Conservation (phyloP, 768 basidiomycete species). For the Tulasnella sp. region DNA sequence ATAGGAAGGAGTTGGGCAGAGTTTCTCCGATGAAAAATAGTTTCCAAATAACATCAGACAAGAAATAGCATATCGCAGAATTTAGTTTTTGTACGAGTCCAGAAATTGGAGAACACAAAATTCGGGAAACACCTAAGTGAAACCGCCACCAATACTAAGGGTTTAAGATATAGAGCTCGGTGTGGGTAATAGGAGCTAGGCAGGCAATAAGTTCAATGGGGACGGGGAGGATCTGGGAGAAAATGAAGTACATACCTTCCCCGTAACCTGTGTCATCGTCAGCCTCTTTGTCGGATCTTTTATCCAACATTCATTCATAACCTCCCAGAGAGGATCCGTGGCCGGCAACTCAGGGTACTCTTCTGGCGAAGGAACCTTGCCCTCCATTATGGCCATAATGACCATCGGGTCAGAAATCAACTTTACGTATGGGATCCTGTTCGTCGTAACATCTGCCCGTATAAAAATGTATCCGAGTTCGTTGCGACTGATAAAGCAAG, state of each 20-base stretch:
- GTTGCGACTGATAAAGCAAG: neutral
- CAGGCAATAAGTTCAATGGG: too few relatives aligned
- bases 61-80: too few relatives aligned
- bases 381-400: neutral
- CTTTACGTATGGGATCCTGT: neutral
- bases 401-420: neutral
- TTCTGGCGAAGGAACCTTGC: neutral
- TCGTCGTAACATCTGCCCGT: conserved; percentile 5
- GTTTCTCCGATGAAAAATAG: too few relatives aligned
- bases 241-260: neutral
- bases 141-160: too few relatives aligned
- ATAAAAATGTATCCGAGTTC: neutral
- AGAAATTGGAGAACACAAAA: too few relatives aligned
- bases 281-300: neutral
- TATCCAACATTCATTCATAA: conserved; percentile 20
- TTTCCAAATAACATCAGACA: too few relatives aligned
- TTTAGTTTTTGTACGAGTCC: too few relatives aligned
- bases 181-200: too few relatives aligned
- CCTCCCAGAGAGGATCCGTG: conserved; percentile 1
- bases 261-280: neutral
- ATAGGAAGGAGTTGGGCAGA: too few relatives aligned
- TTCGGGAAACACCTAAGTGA: too few relatives aligned
- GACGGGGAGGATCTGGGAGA: too few relatives aligned
- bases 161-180: too few relatives aligned
- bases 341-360: conserved; percentile 20